phyloP scores from a whole-genome alignment of 495 filamentous ascomycete genomes.

The Astrothelium subdiscretum region DNA sequence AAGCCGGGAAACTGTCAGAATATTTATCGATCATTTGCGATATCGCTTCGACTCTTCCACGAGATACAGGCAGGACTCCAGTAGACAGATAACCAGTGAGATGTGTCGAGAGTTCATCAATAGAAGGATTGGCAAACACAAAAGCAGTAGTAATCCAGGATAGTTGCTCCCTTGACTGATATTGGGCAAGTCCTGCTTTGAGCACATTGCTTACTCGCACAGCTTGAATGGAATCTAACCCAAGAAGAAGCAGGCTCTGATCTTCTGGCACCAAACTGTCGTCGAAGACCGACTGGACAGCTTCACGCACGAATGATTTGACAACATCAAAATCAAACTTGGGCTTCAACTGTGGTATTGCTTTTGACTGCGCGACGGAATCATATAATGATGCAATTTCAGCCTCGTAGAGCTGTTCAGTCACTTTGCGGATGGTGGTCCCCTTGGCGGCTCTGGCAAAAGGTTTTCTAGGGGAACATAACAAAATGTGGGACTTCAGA shows the following conservation, averaged over 20 bases:
- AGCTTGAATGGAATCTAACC: slow-evolving; percentile 6
- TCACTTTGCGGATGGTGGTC: slow-evolving; percentile 31
- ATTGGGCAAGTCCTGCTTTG: background rate
- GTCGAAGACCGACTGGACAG: background rate
- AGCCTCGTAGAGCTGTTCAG: slow-evolving; percentile 21
- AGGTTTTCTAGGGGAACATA: slow-evolving; percentile 27
- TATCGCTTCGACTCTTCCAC: background rate
- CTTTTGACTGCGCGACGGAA: background rate
- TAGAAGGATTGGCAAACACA: background rate
- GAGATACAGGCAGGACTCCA: background rate
- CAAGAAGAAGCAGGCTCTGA: background rate
- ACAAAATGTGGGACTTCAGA: slow-evolving; percentile 30
- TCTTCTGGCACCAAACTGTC: background rate
- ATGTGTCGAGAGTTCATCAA: background rate
- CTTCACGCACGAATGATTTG: background rate
- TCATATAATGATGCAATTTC: slow-evolving; percentile 33
- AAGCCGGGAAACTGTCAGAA: background rate
- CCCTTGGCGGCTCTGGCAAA: slow-evolving; percentile 36
- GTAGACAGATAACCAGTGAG: background rate
- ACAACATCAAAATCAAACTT: background rate
- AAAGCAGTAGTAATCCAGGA: background rate
- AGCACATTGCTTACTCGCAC: background rate
- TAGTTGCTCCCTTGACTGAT: background rate
- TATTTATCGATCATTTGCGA: background rate
- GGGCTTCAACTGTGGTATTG: background rate